phyloP scores from a whole-genome alignment of 2,329 filamentous ascomycete genomes.

The Aspergillus ustus region DNA sequence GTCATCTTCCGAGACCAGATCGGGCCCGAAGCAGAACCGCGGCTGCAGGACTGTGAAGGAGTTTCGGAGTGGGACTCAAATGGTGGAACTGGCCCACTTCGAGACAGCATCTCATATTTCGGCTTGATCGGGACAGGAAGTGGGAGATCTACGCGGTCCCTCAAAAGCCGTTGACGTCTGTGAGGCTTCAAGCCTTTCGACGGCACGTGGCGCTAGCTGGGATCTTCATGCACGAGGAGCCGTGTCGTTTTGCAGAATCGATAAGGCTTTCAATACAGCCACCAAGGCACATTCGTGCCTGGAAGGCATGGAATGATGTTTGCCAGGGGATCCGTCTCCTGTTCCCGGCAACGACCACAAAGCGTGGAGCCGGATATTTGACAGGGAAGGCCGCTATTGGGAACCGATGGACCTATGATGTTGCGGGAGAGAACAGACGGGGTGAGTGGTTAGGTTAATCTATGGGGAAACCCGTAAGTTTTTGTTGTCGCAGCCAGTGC shows the following conservation, averaged over 20 bases:
- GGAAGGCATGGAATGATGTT: not conserved
- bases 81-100: constrained; percentile 20
- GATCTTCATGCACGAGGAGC: constrained; percentile 41
- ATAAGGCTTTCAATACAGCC: not conserved
- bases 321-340: not conserved
- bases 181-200: constrained; percentile 22
- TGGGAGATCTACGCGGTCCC: constrained; percentile 45
- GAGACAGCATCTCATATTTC: not conserved
- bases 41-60: constrained; percentile 27
- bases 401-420: not conserved
- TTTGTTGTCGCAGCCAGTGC: constrained; percentile 2
- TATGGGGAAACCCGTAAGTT: constrained; percentile 19
- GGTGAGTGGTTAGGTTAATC: constrained; percentile 13
- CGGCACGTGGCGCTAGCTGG: constrained; percentile 45
- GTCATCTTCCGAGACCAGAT: constrained; percentile 6
- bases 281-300: not conserved
- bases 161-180: constrained; percentile 42
- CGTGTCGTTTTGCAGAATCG: constrained; percentile 6
- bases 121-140: constrained; percentile 32
- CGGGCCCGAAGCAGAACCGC: constrained; percentile 19
- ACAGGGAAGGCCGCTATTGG: not conserved
- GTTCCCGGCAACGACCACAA: not conserved
- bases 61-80: constrained; percentile 22
- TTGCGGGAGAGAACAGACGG: not conserved
- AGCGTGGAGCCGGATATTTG: not conserved